Percentiles rank a stretch among this genome's conserved stretches.
These are phyloP conservation scores for Xylaria scruposa DNA, from an alignment of 495 filamentous ascomycete species.

Conservation along the genomic window DNA sequence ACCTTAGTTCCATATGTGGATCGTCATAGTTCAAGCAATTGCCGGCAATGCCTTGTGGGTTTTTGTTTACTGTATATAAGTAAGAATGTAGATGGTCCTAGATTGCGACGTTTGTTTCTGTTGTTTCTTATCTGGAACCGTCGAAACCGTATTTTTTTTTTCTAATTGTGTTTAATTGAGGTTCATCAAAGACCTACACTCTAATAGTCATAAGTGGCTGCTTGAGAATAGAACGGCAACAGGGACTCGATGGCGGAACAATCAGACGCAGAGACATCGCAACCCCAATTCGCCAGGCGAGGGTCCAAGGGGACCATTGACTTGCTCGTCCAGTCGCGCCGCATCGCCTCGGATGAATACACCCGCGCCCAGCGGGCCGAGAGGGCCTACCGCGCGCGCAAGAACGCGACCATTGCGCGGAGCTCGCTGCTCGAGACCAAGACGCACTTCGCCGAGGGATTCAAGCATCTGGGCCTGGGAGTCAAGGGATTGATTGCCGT, in stretches of 20 bases:
- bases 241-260: not conserved
- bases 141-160: not conserved
- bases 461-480: constrained; percentile 35
- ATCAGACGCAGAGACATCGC: not conserved
- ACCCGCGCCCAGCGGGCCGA: constrained; percentile 38
- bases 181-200: not conserved
- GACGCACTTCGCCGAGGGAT: constrained; percentile 35
- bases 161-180: not conserved
- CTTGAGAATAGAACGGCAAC: not conserved
- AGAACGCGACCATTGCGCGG: constrained; percentile 38
- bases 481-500: constrained; percentile 28
- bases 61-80: not conserved
- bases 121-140: not conserved
- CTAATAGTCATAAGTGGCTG: not conserved
- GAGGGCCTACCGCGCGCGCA: constrained; percentile 37
- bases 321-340: constrained; percentile 37
- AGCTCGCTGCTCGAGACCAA: constrained; percentile 36
- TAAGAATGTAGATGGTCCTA: not conserved
- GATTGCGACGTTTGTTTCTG: not conserved
- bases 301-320: constrained; percentile 36
- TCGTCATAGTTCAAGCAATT: not conserved
- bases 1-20: not conserved
- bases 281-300: constrained; percentile 7
- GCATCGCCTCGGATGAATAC: constrained; percentile 34
- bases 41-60: not conserved